Evolutionary conservation across 2,329 filamentous ascomycete species (phyloP), one percentile per base, ranked within the genome.

Genomic region (Aspergillus clavatus): DNA sequence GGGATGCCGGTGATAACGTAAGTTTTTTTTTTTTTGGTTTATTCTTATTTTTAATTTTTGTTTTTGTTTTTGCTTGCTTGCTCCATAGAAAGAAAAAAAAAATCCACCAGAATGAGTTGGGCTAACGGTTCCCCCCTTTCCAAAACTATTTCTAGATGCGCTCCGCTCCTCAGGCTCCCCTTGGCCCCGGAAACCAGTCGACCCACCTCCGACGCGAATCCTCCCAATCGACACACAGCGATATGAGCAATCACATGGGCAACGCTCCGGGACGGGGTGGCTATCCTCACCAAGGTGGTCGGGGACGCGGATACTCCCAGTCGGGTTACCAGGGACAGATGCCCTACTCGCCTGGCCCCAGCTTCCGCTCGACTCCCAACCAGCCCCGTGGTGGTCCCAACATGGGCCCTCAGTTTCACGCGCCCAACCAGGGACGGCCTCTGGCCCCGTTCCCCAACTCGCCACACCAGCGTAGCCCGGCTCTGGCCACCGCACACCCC

Each of bases 181-280:
- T 79, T 53, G 75, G 78, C 48, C 74, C 82, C 57, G 79, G 77
- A 48, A 72, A 80, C 43, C 85, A 86, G 60, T 77, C 81, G n/a
- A 80, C 79, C 53, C 90, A 97, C 69, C 80, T 88, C 58, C 86
- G 91, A 60, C 85, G 89, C 57, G 86, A 91, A 65, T 96, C 91
- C 23, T 85, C 85, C 28, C 89, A 93, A 62, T 94, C 88, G 18
- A 78, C 82, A 53, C 86, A 91, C 67, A 82, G 81, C 64, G 86
- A 90, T 53, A 79, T 84, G 68, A 80, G 77, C 66, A 82, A 78
- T 63, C 79, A 80, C 62, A 65, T 68, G 57, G 59, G 58, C 53
- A 72, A 69, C 59, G 75, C 74, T 47, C 70, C 73, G 38, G 76
- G 75, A 47, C 77, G 81, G 52, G 77, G 78, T 53, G 72, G 74